These are phyloP conservation scores for Leccinum olivaceopallidum DNA, from an alignment of 768 basidiomycete genomes.

Conservation along the genomic window DNA sequence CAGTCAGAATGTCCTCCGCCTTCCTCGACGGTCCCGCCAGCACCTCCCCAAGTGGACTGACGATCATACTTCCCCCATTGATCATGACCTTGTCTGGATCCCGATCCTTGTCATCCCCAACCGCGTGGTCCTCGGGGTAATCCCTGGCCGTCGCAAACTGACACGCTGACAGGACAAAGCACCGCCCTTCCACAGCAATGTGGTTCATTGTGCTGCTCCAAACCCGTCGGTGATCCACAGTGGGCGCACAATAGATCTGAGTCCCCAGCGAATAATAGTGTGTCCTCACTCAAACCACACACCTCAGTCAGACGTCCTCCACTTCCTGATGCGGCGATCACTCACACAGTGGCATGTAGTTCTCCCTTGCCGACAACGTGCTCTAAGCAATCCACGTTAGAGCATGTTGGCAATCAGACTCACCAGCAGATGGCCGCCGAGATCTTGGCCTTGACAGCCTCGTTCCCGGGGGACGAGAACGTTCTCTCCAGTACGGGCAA, in stretches of 20 bases:
- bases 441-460: slow-evolving; percentile 42
- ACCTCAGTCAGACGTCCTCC: slow-evolving; percentile 1
- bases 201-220: slow-evolving; percentile 63
- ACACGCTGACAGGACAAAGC: slow-evolving; percentile 66
- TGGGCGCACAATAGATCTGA: slow-evolving; percentile 65
- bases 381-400: background rate
- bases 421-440: slow-evolving; percentile 62
- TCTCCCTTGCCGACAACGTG: slow-evolving; percentile 50
- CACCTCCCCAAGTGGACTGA: slow-evolving; percentile 55
- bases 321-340: slow-evolving; percentile 1
- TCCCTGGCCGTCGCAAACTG: slow-evolving; percentile 58
- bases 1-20: slow-evolving; percentile 54
- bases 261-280: slow-evolving; percentile 61
- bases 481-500: slow-evolving; percentile 47
- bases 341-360: slow-evolving; percentile 66
- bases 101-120: slow-evolving; percentile 38
- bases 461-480: slow-evolving; percentile 32
- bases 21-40: slow-evolving; percentile 59
- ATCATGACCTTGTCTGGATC: slow-evolving; percentile 54
- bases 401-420: slow-evolving; percentile 14
- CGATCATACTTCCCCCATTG: slow-evolving; percentile 61
- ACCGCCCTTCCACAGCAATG: slow-evolving; percentile 67
- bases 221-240: slow-evolving; percentile 56
- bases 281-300: slow-evolving; percentile 46
- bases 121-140: slow-evolving; percentile 49